Conservation (phyloP, 352 stramenopile species). For the Pythium biforme region DNA sequence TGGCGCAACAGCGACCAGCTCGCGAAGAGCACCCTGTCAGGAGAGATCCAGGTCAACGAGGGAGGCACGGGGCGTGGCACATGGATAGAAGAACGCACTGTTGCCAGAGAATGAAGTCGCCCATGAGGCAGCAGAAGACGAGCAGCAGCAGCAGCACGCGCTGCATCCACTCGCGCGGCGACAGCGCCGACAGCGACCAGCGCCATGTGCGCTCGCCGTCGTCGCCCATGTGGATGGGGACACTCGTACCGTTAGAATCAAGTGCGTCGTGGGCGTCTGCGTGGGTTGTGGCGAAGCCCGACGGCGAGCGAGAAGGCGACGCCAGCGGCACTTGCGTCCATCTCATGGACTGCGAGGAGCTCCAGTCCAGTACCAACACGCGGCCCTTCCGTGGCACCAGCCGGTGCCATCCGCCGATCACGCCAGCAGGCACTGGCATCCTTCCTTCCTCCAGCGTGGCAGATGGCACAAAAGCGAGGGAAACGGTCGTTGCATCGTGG, state of each 20-base stretch:
- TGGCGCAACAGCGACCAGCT: constrained; percentile 46
- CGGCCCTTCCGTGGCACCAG: constrained; percentile 12
- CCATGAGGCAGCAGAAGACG: constrained; percentile 44
- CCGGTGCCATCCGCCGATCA: not conserved
- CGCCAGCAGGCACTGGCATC: constrained; percentile 4
- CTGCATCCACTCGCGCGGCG: constrained; percentile 31
- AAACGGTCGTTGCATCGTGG: not conserved
- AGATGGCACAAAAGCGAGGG: not conserved
- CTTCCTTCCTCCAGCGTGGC: not conserved
- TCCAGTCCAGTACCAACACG: not conserved
- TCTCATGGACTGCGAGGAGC: not conserved
- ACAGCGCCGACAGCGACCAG: constrained; percentile 25
- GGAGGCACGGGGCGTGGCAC: no score
- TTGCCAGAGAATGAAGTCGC: constrained; percentile 60
- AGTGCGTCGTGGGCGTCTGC: not conserved
- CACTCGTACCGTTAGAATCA: not conserved
- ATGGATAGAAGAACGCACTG: constrained; percentile 46
- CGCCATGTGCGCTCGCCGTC: constrained; percentile 24
- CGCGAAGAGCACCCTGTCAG: constrained; percentile 21
- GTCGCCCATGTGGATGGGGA: constrained; percentile 7
- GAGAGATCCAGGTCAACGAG: no score
- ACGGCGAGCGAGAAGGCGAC: not conserved
- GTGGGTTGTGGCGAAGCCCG: not conserved
- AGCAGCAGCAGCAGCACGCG: constrained; percentile 45
- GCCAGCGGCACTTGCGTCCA: constrained; percentile 5